Evolutionary conservation across 495 filamentous ascomycete species (phyloP).

Genomic region (Patellaria atrata): DNA sequence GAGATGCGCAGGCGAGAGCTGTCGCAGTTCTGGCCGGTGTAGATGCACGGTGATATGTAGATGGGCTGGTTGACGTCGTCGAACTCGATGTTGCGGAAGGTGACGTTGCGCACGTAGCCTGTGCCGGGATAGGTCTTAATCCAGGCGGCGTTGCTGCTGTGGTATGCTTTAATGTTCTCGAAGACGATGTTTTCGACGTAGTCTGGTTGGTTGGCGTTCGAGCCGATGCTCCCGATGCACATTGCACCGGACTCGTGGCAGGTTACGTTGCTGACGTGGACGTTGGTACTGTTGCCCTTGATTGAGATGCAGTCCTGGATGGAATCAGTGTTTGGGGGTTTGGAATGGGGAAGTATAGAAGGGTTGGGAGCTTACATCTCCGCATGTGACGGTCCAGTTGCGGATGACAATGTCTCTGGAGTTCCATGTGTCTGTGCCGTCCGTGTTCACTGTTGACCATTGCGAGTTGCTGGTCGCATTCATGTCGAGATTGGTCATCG

Average conservation of each 20-base stretch:
- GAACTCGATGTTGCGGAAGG: constrained; percentile 38
- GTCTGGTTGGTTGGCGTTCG: constrained; percentile 8
- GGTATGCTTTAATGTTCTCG: constrained; percentile 17
- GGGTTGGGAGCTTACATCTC: constrained; percentile 4
- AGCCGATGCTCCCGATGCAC: constrained; percentile 9
- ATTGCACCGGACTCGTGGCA: constrained; percentile 12
- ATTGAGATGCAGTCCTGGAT: constrained; percentile 16
- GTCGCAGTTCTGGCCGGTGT: constrained; percentile 35
- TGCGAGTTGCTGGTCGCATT: constrained; percentile 10
- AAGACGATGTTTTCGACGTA: constrained; percentile 18
- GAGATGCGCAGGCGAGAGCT: constrained; percentile 32
- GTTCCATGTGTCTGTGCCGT: constrained; percentile 21
- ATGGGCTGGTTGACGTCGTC: constrained; percentile 42
- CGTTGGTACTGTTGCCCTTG: constrained; percentile 16
- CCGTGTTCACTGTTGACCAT: constrained; percentile 18
- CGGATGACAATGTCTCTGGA: constrained; percentile 15
- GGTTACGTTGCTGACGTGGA: constrained; percentile 17
- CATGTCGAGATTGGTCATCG: constrained; percentile 18
- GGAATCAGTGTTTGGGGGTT: background rate
- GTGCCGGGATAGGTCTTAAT: constrained; percentile 33
- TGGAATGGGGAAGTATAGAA: background rate
- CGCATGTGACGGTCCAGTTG: constrained; percentile 18
- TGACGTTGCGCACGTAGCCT: constrained; percentile 26
- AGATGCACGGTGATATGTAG: constrained; percentile 45
- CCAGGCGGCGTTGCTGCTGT: constrained; percentile 39